Evolutionary conservation across 306 rosid species (phyloP).

Genomic region (Quercus variabilis): DNA sequence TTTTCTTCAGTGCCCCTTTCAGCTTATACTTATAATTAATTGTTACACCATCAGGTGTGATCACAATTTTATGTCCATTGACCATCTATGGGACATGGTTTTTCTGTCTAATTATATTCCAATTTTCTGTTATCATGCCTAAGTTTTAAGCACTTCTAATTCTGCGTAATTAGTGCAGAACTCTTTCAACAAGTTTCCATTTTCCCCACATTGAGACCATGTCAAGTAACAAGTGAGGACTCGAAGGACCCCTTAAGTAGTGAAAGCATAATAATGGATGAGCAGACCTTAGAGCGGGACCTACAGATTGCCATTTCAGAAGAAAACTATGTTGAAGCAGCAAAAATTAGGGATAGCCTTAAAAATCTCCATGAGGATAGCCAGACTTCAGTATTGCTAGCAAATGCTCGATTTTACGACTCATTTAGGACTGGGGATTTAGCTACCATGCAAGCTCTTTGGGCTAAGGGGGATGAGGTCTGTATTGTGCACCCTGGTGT

Average conservation of each 20-base stretch:
- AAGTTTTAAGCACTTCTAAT: constrained; percentile 2
- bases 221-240: constrained; percentile 52
- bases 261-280: constrained; percentile 53
- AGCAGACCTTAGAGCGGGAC: constrained; percentile 57
- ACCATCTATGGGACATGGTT: neutral
- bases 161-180: constrained; percentile 26
- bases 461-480: constrained; percentile 66
- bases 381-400: constrained; percentile 45
- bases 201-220: constrained; percentile 27
- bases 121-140: constrained; percentile 8
- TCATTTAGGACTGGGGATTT: constrained; percentile 72
- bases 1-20: neutral
- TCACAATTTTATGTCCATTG: neutral
- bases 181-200: constrained; percentile 25
- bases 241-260: constrained; percentile 42
- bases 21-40: neutral
- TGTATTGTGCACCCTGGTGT: constrained; percentile 89
- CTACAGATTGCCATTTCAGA: constrained; percentile 69
- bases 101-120: neutral
- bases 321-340: constrained; percentile 82
- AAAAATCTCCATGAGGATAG: constrained; percentile 58
- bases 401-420: constrained; percentile 68
- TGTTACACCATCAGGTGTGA: neutral
- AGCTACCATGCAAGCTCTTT: constrained; percentile 79
- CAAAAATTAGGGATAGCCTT: constrained; percentile 72